Conservation (phyloP, 2,329 filamentous ascomycete species). For the Lasiodiplodia citricola region DNA sequence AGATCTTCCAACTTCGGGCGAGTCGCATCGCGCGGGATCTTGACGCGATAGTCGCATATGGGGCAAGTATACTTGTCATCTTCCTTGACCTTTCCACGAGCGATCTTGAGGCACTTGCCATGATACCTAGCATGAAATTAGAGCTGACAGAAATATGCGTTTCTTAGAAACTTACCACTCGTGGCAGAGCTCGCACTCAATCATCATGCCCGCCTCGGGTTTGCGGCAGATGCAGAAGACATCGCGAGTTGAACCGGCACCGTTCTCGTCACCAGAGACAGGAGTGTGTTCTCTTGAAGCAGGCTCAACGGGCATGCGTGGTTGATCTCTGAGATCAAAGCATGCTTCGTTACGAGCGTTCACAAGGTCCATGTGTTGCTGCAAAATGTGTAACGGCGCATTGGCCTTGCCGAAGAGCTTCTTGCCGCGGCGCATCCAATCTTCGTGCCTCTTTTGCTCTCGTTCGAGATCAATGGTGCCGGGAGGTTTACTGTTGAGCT, state of each 20-base stretch:
- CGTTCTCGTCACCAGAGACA: conserved; percentile 52
- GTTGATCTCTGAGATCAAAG: conserved; percentile 89
- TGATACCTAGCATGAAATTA: conserved; percentile 73
- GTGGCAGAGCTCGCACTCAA: conserved; percentile 96
- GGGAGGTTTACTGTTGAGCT: conserved; percentile 88
- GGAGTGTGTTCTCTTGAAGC: conserved; percentile 81
- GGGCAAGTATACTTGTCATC: conserved; percentile 98
- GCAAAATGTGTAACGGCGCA: conserved; percentile 92
- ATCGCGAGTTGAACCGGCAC: conserved; percentile 64
- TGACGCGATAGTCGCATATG: conserved; percentile 96
- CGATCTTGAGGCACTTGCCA: conserved; percentile 97
- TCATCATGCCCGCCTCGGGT: conserved; percentile 98
- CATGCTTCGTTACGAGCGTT: conserved; percentile 87
- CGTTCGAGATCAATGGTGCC: conserved; percentile 93
- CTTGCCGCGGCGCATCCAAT: conserved; percentile 99
- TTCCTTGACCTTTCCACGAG: conserved; percentile 95
- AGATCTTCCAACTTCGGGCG: conserved; percentile 94
- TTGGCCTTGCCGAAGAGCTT: conserved; percentile 98
- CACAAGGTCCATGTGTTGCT: conserved; percentile 92
- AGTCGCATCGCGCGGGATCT: conserved; percentile 94
- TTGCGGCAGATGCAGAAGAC: conserved; percentile 97
- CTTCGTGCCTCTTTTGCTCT: conserved; percentile 92
- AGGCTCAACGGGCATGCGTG: conserved; percentile 87
- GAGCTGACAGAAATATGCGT: conserved; percentile 34
- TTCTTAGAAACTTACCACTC: conserved; percentile 73